Conservation (phyloP, 1,284 basidiomycete species). For the Naganishia albida region DNA sequence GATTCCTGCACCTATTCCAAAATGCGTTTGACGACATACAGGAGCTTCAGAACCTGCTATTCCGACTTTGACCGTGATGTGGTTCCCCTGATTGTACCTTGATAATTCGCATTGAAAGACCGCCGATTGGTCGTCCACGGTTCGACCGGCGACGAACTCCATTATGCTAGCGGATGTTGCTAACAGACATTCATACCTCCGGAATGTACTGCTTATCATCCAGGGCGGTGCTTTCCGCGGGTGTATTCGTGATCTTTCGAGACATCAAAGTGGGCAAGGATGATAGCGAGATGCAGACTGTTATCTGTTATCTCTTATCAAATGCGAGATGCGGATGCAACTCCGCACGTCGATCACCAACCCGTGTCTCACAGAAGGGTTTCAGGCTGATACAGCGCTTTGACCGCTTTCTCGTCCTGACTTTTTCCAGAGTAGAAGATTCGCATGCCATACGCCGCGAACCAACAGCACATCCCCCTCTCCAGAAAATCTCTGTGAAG, state of each 20-base stretch:
- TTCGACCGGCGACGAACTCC: background rate
- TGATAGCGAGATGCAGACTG: too few species aligned
- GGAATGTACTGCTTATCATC: conserved; percentile 1
- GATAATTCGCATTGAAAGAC: conserved; percentile 8
- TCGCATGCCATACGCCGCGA: too few species aligned
- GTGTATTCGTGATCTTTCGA: background rate
- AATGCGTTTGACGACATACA: background rate
- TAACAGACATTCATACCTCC: background rate
- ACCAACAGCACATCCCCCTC: too few species aligned
- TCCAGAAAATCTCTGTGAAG: too few species aligned
- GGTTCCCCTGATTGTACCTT: conserved; percentile 21
- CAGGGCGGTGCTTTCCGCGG: background rate
- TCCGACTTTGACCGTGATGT: conserved; percentile 3
- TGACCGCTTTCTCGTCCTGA: background rate
- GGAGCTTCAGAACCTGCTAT: background rate
- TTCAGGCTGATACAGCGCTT: background rate
- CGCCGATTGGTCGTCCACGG: conserved; percentile 2
- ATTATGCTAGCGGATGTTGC: background rate
- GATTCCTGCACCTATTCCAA: background rate
- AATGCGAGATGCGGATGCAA: too few species aligned
- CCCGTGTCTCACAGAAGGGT: background rate
- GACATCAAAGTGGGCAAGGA: too few species aligned
- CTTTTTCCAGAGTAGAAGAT: too few species aligned
- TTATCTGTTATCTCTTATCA: too few species aligned
- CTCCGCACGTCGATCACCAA: background rate